Evolutionary conservation across 495 filamentous ascomycete genomes (phyloP), one percentile per base, ranked within the genome.

Genomic region (Penicillium ucsense): DNA sequence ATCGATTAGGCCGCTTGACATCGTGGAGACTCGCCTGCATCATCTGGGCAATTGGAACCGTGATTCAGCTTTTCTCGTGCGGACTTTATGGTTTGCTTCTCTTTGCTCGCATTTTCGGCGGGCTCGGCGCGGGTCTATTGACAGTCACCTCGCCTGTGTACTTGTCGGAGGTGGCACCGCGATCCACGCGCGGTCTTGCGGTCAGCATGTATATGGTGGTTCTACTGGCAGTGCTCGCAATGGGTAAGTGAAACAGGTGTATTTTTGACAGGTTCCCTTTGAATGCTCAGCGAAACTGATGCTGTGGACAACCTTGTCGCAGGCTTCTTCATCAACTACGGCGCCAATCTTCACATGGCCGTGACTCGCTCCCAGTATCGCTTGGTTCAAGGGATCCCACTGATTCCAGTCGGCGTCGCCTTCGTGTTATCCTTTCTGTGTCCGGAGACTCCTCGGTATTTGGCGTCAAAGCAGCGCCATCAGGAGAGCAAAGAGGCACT

Each of bases 141-240:
- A 76, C 75, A 6, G 75, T 76, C 9, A 62, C 64, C 7, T 62
- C 70, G 2, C 75, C 75, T 2, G 48, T 77, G 44, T 78, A 77
- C 53, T 53, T 77, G 35, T 72, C 72, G 6, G 75, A 78, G 47
- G 73, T 78, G 45, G 73, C 74, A 8, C 73, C 73, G 3, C 57
- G 66, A 11, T 59, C 62, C 28, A 71, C 74, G 8, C 62, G 75
- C 43, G 75, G 75, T 29, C 60, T 75, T 31, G 64, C 74, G 1
- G 72, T 77, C 31, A 71, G 74, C 38, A 48, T 73, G 10, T 71
- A 70, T 42, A 72, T 74, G 57, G 75, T 82, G n/a, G 54, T 74
- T 47, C 43, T 74, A 43, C 53, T 74, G 35, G 48, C 58, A 6
- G 49, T 67, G 11, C 51, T 73, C 20, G 46, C 70, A 12, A 40